phyloP scores from a whole-genome alignment of 2,329 filamentous ascomycete genomes.

The Penicillium sp. region DNA sequence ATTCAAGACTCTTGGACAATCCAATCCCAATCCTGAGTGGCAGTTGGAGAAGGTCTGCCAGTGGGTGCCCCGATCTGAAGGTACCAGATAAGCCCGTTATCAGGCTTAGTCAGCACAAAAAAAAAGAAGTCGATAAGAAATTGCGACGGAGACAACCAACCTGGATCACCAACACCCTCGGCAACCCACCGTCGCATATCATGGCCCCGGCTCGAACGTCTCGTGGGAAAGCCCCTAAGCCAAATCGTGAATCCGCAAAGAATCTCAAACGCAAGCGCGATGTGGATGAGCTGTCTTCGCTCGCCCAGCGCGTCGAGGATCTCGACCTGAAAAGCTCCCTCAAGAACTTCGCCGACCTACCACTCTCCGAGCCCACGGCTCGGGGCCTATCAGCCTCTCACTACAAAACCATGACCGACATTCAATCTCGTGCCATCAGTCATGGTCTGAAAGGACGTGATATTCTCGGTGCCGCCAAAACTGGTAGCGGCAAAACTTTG shows the following conservation, averaged over 20 bases:
- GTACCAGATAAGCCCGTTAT: slow-evolving; percentile 34
- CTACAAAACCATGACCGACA: slow-evolving; percentile 87
- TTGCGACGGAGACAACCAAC: not conserved
- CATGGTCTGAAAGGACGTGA: slow-evolving; percentile 83
- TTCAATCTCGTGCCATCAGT: slow-evolving; percentile 88
- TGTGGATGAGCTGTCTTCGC: slow-evolving; percentile 47
- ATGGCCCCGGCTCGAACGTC: slow-evolving; percentile 39
- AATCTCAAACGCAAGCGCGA: slow-evolving; percentile 53
- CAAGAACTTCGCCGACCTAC: slow-evolving; percentile 79
- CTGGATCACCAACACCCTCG: not conserved
- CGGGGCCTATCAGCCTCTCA: slow-evolving; percentile 82
- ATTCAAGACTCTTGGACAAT: too few species aligned
- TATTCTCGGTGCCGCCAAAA: slow-evolving; percentile 93
- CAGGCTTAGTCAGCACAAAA: slow-evolving; percentile 44
- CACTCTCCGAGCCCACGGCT: slow-evolving; percentile 79
- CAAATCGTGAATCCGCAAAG: slow-evolving; percentile 30
- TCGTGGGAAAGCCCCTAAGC: slow-evolving; percentile 34
- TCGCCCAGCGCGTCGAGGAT: slow-evolving; percentile 49
- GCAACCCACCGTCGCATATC: slow-evolving; percentile 19
- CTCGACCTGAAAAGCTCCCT: slow-evolving; percentile 54
- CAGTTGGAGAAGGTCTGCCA: too few species aligned
- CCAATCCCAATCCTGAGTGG: too few species aligned
- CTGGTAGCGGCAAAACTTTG: slow-evolving; percentile 91
- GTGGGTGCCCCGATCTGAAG: too few species aligned
- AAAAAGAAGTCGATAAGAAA: slow-evolving; percentile 34